Evolutionary conservation across 176 grass and related monocot genomes (phyloP).

Genomic region (Thalia dealbata): DNA sequence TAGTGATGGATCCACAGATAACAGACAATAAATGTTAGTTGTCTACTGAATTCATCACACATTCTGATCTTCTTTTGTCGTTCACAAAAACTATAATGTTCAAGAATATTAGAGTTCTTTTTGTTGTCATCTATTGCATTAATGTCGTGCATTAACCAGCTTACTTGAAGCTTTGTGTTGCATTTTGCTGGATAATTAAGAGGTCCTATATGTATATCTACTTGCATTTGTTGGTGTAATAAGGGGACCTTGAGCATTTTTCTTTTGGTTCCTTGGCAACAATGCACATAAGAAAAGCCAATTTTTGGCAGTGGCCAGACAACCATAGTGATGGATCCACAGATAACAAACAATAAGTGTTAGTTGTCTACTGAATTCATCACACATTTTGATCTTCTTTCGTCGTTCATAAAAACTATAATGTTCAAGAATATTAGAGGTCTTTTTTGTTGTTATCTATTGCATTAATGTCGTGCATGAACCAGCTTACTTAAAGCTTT

Average conservation of each 20-base stretch:
- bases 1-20: constrained; percentile 13
- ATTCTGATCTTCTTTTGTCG: neutral
- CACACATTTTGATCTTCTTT: neutral
- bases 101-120: no score
- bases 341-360: neutral
- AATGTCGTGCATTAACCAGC: neutral
- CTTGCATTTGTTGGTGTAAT: neutral
- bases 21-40: neutral
- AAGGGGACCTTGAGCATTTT: neutral
- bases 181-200: neutral
- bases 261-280: neutral
- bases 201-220: neutral
- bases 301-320: neutral
- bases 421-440: neutral
- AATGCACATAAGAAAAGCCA: neutral
- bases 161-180: neutral
- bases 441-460: neutral
- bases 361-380: neutral
- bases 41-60: constrained; percentile 1
- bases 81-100: neutral
- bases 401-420: neutral
- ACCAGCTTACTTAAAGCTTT: neutral
- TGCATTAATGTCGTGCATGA: neutral
- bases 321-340: neutral
- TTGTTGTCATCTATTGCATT: neutral